A percentile compares a stretch with the other conserved stretches of the same genome.
These are phyloP conservation scores for Metschnikowia anglica DNA, from an alignment of 805 yeast species.

Conservation along the genomic window DNA sequence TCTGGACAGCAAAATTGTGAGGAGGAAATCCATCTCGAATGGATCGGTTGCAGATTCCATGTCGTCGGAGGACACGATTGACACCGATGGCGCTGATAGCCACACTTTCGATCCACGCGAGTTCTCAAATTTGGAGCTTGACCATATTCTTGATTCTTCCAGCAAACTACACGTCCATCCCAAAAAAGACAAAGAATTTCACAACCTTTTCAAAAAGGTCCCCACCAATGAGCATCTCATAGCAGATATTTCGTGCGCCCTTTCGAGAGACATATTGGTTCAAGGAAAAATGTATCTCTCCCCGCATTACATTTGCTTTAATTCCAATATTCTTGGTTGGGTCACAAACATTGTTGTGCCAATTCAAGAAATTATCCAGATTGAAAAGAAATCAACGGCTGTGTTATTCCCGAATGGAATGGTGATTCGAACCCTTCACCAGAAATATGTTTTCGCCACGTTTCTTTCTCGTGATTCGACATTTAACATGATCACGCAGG, in stretches of 20 bases:
- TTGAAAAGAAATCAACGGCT: slow-evolving; percentile 65
- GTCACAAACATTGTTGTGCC: slow-evolving; percentile 59
- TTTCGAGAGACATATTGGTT: slow-evolving; percentile 60
- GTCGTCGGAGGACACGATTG: slow-evolving; percentile 12
- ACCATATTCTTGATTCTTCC: slow-evolving; percentile 12
- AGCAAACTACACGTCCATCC: slow-evolving; percentile 12
- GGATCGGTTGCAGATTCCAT: slow-evolving; percentile 14
- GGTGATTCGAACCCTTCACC: slow-evolving; percentile 60
- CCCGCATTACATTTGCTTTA: slow-evolving; percentile 56
- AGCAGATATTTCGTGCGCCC: slow-evolving; percentile 64
- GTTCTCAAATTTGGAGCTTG: slow-evolving; percentile 17
- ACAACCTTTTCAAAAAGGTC: slow-evolving; percentile 53
- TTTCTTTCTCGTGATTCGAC: slow-evolving; percentile 60
- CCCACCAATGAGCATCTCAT: slow-evolving; percentile 53
- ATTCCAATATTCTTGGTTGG: slow-evolving; percentile 67
- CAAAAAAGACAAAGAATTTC: slow-evolving; percentile 60
- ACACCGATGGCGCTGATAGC: slow-evolving; percentile 18
- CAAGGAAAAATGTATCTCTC: slow-evolving; percentile 67
- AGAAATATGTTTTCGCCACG: slow-evolving; percentile 62
- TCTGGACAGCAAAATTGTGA: slow-evolving; percentile 23
- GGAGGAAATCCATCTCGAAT: slow-evolving; percentile 22
- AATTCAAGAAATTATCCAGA: slow-evolving; percentile 57
- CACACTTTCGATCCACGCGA: slow-evolving; percentile 16
- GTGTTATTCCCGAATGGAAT: slow-evolving; percentile 71
- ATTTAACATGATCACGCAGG: slow-evolving; percentile 50